Evolutionary conservation across 2,329 filamentous ascomycete genomes (phyloP).

Genomic region (Pestalotiopsis sp.): DNA sequence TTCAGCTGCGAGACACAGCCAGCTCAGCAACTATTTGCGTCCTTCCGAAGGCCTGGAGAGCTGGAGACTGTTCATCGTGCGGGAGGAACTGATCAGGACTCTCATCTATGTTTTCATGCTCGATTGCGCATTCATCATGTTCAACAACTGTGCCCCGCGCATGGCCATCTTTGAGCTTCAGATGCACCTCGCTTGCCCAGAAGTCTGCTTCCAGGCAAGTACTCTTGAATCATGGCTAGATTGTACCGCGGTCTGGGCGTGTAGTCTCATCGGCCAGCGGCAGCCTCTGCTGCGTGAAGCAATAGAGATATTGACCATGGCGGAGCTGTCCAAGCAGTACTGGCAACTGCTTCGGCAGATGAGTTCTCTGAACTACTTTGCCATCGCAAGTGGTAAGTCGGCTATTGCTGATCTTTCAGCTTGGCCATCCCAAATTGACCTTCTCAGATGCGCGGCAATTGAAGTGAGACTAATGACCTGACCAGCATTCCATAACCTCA

Average conservation of each 20-base stretch:
- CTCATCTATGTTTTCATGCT: slow-evolving; percentile 31
- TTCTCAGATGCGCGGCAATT: neutral
- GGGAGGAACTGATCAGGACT: slow-evolving; percentile 30
- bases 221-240: slow-evolving; percentile 24
- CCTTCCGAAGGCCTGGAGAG: neutral
- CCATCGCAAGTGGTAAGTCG: slow-evolving; percentile 4
- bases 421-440: neutral
- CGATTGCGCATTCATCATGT: slow-evolving; percentile 30
- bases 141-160: slow-evolving; percentile 31
- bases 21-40: neutral
- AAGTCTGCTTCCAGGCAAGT: slow-evolving; percentile 30
- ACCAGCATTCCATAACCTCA: slow-evolving; percentile 5
- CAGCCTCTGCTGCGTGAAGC: slow-evolving; percentile 21
- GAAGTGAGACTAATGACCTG: neutral
- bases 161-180: slow-evolving; percentile 29
- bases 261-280: slow-evolving; percentile 21
- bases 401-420: neutral
- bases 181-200: slow-evolving; percentile 29
- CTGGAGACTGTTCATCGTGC: slow-evolving; percentile 13
- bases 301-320: slow-evolving; percentile 25
- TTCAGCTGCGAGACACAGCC: neutral
- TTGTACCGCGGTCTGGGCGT: slow-evolving; percentile 22
- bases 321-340: slow-evolving; percentile 16
- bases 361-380: slow-evolving; percentile 8
- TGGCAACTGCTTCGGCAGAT: neutral